phyloP scores from a whole-genome alignment of 2,329 filamentous ascomycete genomes.

The Ascochyta clinopodiicola region DNA sequence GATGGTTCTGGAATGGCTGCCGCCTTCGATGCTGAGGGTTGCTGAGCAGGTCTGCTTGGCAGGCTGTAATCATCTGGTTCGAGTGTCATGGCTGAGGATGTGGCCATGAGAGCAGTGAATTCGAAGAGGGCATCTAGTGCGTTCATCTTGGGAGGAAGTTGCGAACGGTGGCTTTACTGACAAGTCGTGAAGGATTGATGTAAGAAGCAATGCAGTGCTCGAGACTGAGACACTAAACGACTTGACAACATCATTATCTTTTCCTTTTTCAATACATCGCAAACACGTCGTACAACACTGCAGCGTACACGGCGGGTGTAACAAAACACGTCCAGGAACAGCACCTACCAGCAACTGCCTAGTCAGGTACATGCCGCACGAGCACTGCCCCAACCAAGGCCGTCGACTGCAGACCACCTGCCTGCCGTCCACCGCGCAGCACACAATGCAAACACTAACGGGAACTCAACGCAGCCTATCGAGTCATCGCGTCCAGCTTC shows the following conservation, averaged over 20 bases:
- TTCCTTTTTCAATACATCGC: background rate
- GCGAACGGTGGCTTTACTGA: too few species aligned
- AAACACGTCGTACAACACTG: background rate
- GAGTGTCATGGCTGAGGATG: conserved; percentile 5
- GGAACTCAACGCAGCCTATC: background rate
- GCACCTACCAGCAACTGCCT: conserved; percentile 9
- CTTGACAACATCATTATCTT: too few species aligned
- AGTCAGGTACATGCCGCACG: background rate
- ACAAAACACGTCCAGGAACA: conserved; percentile 1
- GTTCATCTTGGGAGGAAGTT: conserved; percentile 16
- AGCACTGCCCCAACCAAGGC: conserved; percentile 1
- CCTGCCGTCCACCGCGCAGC: background rate
- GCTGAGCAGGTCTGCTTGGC: background rate
- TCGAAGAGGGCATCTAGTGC: conserved; percentile 27
- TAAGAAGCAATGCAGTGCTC: too few species aligned
- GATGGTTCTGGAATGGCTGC: background rate
- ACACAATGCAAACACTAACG: background rate
- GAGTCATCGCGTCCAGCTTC: conserved; percentile 18
- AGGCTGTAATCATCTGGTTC: background rate
- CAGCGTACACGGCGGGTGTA: conserved; percentile 12
- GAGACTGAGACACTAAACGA: too few species aligned
- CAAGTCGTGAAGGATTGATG: too few species aligned
- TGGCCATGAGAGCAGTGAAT: conserved; percentile 14
- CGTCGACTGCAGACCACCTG: background rate
- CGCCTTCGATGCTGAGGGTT: background rate